These are phyloP conservation scores for Termitomyces sp. DNA, from an alignment of 768 basidiomycete genomes.

Conservation along the genomic window DNA sequence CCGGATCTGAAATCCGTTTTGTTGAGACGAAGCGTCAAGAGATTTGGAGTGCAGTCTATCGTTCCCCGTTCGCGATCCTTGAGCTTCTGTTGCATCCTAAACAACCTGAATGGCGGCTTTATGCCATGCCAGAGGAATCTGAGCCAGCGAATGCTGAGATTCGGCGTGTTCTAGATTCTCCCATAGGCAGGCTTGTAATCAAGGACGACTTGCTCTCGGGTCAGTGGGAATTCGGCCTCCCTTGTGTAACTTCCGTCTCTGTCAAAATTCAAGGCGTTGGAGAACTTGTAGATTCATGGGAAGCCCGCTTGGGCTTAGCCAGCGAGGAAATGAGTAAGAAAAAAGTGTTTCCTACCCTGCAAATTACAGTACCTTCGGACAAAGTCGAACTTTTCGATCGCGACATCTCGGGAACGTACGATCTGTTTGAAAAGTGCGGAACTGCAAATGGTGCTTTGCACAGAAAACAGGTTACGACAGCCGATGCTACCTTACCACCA, in stretches of 20 bases:
- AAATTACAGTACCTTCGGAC: slow-evolving; percentile 54
- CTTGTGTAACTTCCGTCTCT: slow-evolving; percentile 48
- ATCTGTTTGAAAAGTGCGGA: slow-evolving; percentile 81
- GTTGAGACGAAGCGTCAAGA: slow-evolving; percentile 84
- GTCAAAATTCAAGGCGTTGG: slow-evolving; percentile 64
- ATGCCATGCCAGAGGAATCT: slow-evolving; percentile 58
- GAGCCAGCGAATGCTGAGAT: slow-evolving; percentile 81
- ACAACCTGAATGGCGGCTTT: slow-evolving; percentile 86
- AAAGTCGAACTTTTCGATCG: slow-evolving; percentile 58
- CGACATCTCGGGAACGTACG: slow-evolving; percentile 78
- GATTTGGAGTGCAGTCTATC: slow-evolving; percentile 80
- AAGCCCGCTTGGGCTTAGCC: slow-evolving; percentile 71
- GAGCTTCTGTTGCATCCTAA: slow-evolving; percentile 75
- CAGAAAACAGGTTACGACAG: slow-evolving; percentile 43
- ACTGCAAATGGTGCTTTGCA: slow-evolving; percentile 85
- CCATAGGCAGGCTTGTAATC: slow-evolving; percentile 74
- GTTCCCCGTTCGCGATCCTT: slow-evolving; percentile 63
- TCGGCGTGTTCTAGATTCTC: slow-evolving; percentile 65
- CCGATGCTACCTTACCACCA: slow-evolving; percentile 52
- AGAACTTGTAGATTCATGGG: slow-evolving; percentile 81
- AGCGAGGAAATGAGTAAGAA: slow-evolving; percentile 64
- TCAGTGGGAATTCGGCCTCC: slow-evolving; percentile 79
- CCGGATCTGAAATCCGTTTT: slow-evolving; percentile 70
- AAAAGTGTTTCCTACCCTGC: slow-evolving; percentile 61
- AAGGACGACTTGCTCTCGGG: slow-evolving; percentile 58